Evolutionary conservation across 2,329 filamentous ascomycete species (phyloP).

Genomic region (Neopestalotiopsis rosae): DNA sequence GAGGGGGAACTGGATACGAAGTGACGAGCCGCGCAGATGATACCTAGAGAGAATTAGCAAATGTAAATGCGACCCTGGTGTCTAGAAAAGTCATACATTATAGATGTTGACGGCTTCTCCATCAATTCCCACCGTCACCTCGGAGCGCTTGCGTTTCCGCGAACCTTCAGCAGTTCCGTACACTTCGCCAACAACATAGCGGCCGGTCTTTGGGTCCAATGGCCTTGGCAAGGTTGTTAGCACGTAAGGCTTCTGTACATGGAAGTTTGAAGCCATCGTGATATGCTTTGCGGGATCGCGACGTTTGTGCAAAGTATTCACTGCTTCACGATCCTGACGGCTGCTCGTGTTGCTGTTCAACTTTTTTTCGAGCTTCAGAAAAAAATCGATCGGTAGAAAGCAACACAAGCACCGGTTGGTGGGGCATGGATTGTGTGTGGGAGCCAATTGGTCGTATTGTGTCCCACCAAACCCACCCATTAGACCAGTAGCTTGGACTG

Average conservation of each 20-base stretch:
- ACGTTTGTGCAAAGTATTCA: background rate
- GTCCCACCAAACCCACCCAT: background rate
- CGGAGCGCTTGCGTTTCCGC: slow-evolving; percentile 67
- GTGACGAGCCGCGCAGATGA: slow-evolving; percentile 66
- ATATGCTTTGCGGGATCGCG: background rate
- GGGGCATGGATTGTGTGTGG: slow-evolving; percentile 1
- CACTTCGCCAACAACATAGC: slow-evolving; percentile 65
- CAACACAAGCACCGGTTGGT: slow-evolving; percentile 14
- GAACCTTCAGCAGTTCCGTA: slow-evolving; percentile 62
- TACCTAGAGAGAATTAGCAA: slow-evolving; percentile 47
- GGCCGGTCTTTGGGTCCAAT: slow-evolving; percentile 53
- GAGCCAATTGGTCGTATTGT: slow-evolving; percentile 3
- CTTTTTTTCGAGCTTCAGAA: slow-evolving; percentile 17
- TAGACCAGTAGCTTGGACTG: background rate
- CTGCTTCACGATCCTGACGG: background rate
- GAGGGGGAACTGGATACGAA: slow-evolving; percentile 70
- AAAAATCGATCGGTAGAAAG: slow-evolving; percentile 20
- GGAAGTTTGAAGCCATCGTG: slow-evolving; percentile 63
- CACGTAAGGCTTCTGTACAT: slow-evolving; percentile 69
- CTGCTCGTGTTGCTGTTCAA: background rate
- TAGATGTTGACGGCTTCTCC: slow-evolving; percentile 71
- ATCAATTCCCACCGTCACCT: slow-evolving; percentile 68
- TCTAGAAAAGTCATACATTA: slow-evolving; percentile 46
- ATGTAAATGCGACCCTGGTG: slow-evolving; percentile 8
- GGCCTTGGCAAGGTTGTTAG: slow-evolving; percentile 64